Conservation (phyloP, 495 filamentous ascomycete species). For the Aspergillus homomorphus region DNA sequence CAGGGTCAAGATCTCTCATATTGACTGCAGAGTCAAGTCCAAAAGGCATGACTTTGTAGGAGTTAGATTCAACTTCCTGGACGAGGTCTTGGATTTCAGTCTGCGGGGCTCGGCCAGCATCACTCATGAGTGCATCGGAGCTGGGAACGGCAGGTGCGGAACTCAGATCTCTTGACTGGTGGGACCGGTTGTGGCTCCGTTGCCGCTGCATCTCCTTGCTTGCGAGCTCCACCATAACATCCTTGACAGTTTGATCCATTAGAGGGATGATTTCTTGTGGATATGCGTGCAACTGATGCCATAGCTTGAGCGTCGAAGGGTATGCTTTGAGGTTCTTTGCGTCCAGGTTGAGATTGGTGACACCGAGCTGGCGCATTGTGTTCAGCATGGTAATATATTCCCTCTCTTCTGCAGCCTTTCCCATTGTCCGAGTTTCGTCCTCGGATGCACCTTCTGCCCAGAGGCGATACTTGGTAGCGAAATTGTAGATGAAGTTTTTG, state of each 20-base stretch:
- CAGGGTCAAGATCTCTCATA: conserved; percentile 90
- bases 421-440: conserved; percentile 63
- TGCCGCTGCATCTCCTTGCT: conserved; percentile 73
- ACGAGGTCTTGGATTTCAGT: conserved; percentile 58
- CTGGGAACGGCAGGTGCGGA: conserved; percentile 73
- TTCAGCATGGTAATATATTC: conserved; percentile 84
- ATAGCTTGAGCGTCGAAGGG: conserved; percentile 86
- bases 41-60: conserved; percentile 84
- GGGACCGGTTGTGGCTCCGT: conserved; percentile 53
- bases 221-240: conserved; percentile 88
- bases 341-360: conserved; percentile 82
- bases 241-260: conserved; percentile 92
- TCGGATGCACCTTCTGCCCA: conserved; percentile 80
- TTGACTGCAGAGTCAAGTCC: conserved; percentile 86
- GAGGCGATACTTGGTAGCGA: conserved; percentile 88
- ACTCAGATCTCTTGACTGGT: conserved; percentile 51
- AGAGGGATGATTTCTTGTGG: conserved; percentile 93
- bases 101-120: conserved; percentile 31
- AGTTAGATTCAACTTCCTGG: conserved; percentile 62
- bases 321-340: conserved; percentile 87
- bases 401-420: conserved; percentile 58
- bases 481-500: conserved; percentile 88
- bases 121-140: conserved; percentile 63
- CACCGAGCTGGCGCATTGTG: conserved; percentile 82
- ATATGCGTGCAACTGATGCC: conserved; percentile 90